Conservation (phyloP, 768 basidiomycete genomes). For the Pisolithus tinctorius region DNA sequence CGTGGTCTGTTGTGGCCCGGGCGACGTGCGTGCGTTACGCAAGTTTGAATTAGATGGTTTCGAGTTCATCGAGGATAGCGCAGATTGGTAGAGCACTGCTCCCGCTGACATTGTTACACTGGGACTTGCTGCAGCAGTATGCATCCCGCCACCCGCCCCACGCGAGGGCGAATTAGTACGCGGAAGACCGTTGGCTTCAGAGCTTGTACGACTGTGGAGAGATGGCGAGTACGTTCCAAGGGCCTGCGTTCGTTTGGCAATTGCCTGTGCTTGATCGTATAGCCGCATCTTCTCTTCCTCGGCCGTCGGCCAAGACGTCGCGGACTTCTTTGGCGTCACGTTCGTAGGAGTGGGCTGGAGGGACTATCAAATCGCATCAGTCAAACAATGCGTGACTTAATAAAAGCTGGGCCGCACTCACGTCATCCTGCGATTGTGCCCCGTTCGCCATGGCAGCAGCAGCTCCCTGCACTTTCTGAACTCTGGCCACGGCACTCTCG, state of each 20-base stretch:
- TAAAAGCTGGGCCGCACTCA: constrained; percentile 4
- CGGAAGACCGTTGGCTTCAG: constrained; percentile 18
- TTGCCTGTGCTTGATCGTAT: constrained; percentile 62
- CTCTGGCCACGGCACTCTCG: constrained; percentile 33
- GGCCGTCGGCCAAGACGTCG: constrained; percentile 51
- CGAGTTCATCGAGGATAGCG: constrained; percentile 34
- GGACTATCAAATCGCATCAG: neutral
- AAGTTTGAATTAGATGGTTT: constrained; percentile 9
- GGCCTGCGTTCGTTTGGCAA: constrained; percentile 54
- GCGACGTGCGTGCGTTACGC: constrained; percentile 20
- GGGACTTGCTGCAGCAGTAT: neutral
- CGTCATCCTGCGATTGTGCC: constrained; percentile 17
- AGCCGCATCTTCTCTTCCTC: constrained; percentile 72
- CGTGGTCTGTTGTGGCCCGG: constrained; percentile 17
- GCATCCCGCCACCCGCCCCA: neutral
- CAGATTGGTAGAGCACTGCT: constrained; percentile 38
- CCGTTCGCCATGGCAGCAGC: constrained; percentile 21
- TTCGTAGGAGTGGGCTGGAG: neutral
- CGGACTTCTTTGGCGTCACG: constrained; percentile 9
- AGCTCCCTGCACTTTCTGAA: constrained; percentile 33
- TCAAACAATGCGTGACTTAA: neutral
- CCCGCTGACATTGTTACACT: constrained; percentile 33
- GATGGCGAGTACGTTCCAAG: constrained; percentile 22
- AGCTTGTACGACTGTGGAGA: constrained; percentile 21
- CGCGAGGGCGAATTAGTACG: neutral